Evolutionary conservation across 2,329 filamentous ascomycete species (phyloP), one percentile per base, ranked within the genome.

Genomic region (Trichophyton rubrum): DNA sequence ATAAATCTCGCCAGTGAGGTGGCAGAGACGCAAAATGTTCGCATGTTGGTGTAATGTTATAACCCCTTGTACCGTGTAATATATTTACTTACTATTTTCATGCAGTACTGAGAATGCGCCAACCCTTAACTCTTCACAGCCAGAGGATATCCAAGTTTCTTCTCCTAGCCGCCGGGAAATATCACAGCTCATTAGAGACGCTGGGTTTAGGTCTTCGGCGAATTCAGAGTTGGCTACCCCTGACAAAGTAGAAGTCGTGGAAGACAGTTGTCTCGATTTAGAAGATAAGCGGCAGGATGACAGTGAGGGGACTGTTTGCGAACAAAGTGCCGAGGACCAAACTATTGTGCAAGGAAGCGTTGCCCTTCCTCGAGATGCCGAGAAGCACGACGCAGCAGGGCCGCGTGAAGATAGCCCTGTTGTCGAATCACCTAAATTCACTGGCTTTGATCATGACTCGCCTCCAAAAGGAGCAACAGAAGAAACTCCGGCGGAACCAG

Each of bases 181-280:
- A 43, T 74, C 73, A 55, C 66, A 73, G 47, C 68, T 80, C 56
- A 80, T 80, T 45, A 73, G 71, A 56, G 75, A 80, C 56, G 78
- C 77, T 13, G 78, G 78, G 3, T 80, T 79, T 66, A 71, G 76
- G 40, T 76, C 76, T 22, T 73, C 73, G 17, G 65, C 80, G 49
- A 73, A 76, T 57, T 75, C 75, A 2, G 72, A 77, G 13, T 60
- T 69, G 30, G 55, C 22, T 41, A 9, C 5, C n/a, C 51, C 51
- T 55, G n/a, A 17, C 33, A 8, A 3, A 15, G 30, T 35, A 27
- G 30, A 35, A 15, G 13, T 55, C 11, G 30, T 55, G n/a, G 15
- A 17, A 55, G 51, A 33, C 4, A 55, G 51, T 35, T 27, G 24
- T 17, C 24, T 30, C 13, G 13, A 13, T 55, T n/a, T 17, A 15